Evolutionary conservation across 1,284 basidiomycete species (phyloP), one percentile per base, ranked within the genome.

Genomic region (Prillingera fragicola): DNA sequence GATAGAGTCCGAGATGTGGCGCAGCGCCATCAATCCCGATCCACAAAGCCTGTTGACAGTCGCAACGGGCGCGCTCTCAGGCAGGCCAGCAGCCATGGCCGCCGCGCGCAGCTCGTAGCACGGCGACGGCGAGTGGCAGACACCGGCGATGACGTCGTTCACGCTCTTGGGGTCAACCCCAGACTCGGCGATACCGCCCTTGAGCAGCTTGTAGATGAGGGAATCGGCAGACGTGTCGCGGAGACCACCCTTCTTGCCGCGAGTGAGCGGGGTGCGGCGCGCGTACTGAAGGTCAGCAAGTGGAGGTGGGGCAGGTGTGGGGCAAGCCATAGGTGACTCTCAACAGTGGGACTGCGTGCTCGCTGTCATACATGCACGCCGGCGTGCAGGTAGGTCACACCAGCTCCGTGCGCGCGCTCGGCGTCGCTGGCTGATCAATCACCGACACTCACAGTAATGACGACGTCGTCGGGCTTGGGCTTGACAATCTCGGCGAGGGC

Each of bases 1-100:
- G 48, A 91, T 86, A 24, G 81, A 77, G 67, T 90, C 83, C 2
- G 86, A 85, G 38, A 91, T 80, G 35, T 78, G 51, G 8, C 51
- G 44, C 29, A 46, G 28, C 1, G 87, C 83, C 33, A 85, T 81
- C 33, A 91, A 75, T 23, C 88, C 88, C 1, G 85, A 87, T 1
- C 85, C 83, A 64, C 87, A 90, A 15, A 88, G 75, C 34, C 87
- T 76, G 64, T 90, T 90, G 36, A 89, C 80, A n/a, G 83, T 80
- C 9, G 81, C 79, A 34, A 84, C 80, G 12, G 88, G 85, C 3
- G 87, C 82, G 36, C 79, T 71, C 42, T 81, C 49, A 13, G 51
- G 51, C 38, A 52, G 46, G 14, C 51, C 51, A 6, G 51, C 51
- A 6, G 51, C 51, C 26, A 52, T 43, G 9, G 51, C 39, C n/a